Evolutionary conservation across 495 filamentous ascomycete species (phyloP).

Genomic region (Aspergillus steynii): DNA sequence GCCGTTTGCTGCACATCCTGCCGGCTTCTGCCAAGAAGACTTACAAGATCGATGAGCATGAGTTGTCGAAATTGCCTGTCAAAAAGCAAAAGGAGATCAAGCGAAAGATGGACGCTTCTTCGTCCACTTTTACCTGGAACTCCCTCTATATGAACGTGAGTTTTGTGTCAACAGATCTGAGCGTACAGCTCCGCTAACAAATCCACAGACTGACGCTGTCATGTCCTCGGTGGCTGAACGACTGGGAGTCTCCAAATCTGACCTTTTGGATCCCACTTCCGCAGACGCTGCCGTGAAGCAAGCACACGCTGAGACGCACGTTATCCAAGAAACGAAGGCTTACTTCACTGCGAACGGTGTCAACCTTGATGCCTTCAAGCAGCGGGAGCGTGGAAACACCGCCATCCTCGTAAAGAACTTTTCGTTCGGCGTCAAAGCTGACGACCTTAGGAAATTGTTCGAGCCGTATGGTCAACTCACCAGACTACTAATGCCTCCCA

Average conservation of each 20-base stretch:
- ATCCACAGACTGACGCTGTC: conserved; percentile 73
- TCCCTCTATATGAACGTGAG: conserved; percentile 93
- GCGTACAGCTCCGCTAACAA: conserved; percentile 24
- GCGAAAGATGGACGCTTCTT: conserved; percentile 73
- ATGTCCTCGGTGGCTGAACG: conserved; percentile 87
- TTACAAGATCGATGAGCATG: conserved; percentile 80
- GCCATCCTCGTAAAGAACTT: conserved; percentile 96
- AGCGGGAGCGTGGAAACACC: conserved; percentile 76
- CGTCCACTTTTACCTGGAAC: conserved; percentile 90
- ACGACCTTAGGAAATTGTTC: conserved; percentile 53
- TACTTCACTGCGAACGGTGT: conserved; percentile 88
- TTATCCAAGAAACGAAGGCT: conserved; percentile 92
- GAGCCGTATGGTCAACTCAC: conserved; percentile 64
- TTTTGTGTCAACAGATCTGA: conserved; percentile 8
- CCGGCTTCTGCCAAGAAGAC: conserved; percentile 78
- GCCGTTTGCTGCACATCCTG: conserved; percentile 85
- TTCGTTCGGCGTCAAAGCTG: conserved; percentile 68
- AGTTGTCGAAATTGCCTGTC: conserved; percentile 81
- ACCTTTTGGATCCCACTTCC: conserved; percentile 89
- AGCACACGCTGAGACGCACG: conserved; percentile 91
- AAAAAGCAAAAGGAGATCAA: conserved; percentile 92
- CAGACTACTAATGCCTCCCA: conserved; percentile 85
- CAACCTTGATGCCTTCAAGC: conserved; percentile 87
- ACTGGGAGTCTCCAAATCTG: conserved; percentile 83
- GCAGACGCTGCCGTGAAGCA: conserved; percentile 93